These are phyloP conservation scores for Calonectria naviculata DNA, from an alignment of 2,329 filamentous ascomycete species.

Conservation along the genomic window DNA sequence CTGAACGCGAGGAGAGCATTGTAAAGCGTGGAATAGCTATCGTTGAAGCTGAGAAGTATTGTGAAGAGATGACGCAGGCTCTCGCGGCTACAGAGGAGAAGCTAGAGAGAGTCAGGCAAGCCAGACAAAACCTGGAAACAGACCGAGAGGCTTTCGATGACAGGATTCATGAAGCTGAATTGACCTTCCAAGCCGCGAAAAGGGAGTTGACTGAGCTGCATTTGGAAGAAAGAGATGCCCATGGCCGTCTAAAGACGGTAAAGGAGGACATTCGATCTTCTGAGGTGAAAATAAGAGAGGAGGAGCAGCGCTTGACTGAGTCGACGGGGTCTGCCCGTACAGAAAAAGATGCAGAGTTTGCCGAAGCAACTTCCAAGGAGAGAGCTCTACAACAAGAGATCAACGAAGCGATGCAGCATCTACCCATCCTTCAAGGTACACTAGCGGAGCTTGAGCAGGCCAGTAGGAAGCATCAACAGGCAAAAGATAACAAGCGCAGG, in stretches of 20 bases:
- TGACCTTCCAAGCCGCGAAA: constrained; percentile 64
- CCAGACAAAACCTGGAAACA: constrained; percentile 54
- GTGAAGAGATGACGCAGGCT: constrained; percentile 58
- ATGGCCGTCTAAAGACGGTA: constrained; percentile 65
- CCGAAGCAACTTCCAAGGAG: constrained; percentile 42
- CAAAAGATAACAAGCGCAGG: constrained; percentile 56
- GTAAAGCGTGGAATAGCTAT: constrained; percentile 39
- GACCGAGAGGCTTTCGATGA: constrained; percentile 61
- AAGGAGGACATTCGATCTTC: constrained; percentile 58
- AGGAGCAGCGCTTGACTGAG: constrained; percentile 71
- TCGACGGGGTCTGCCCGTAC: constrained; percentile 77
- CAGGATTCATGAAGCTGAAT: constrained; percentile 56
- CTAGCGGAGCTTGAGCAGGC: constrained; percentile 45
- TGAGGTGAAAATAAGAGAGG: constrained; percentile 62
- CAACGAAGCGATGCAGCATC: constrained; percentile 40
- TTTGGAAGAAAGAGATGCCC: constrained; percentile 74
- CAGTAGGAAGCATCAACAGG: constrained; percentile 43
- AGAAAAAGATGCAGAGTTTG: constrained; percentile 68
- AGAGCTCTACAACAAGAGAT: constrained; percentile 41
- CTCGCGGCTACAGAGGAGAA: constrained; percentile 60
- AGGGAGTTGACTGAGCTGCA: constrained; percentile 65
- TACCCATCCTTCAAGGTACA: constrained; percentile 47
- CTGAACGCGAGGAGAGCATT: constrained; percentile 45
- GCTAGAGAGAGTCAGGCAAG: constrained; percentile 50
- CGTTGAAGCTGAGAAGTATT: constrained; percentile 38